Evolutionary conservation across 2,329 filamentous ascomycete genomes (phyloP).

Genomic region (Calonectria naviculata): DNA sequence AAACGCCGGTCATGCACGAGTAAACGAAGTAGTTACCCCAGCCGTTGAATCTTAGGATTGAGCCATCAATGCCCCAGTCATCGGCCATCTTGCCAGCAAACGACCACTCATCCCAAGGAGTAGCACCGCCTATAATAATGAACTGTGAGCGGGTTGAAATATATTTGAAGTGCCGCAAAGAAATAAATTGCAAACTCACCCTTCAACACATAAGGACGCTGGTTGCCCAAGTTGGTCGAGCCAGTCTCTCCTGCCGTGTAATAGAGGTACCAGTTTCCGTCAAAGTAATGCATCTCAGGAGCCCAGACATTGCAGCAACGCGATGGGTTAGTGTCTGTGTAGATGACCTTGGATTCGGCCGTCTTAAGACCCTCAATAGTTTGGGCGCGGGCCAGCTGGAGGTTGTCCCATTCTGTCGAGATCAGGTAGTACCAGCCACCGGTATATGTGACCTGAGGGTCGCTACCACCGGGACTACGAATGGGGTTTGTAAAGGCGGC

Average conservation of each 20-base stretch:
- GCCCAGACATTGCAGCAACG: constrained; percentile 69
- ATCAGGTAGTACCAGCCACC: constrained; percentile 68
- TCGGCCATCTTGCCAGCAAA: constrained; percentile 59
- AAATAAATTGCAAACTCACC: constrained; percentile 45
- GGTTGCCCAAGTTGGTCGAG: constrained; percentile 55
- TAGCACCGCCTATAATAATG: constrained; percentile 54
- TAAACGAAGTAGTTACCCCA: constrained; percentile 64
- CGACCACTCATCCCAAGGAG: constrained; percentile 62
- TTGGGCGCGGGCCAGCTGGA: constrained; percentile 64
- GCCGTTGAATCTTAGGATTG: constrained; percentile 59
- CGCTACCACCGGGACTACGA: constrained; percentile 59
- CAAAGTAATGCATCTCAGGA: constrained; percentile 64
- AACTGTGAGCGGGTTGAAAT: background rate
- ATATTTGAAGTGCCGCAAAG: accelerated
- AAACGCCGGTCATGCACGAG: constrained; percentile 60
- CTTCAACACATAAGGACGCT: constrained; percentile 63
- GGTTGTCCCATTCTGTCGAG: constrained; percentile 65
- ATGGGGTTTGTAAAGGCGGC: constrained; percentile 63
- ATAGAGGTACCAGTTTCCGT: constrained; percentile 65
- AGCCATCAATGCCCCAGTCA: constrained; percentile 66
- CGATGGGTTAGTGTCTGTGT: constrained; percentile 56
- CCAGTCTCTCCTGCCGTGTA: constrained; percentile 61
- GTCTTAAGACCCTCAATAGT: constrained; percentile 67
- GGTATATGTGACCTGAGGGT: constrained; percentile 63
- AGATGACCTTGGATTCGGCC: constrained; percentile 61